Conservation (phyloP, 768 basidiomycete genomes). For the Termitomyces sp. region DNA sequence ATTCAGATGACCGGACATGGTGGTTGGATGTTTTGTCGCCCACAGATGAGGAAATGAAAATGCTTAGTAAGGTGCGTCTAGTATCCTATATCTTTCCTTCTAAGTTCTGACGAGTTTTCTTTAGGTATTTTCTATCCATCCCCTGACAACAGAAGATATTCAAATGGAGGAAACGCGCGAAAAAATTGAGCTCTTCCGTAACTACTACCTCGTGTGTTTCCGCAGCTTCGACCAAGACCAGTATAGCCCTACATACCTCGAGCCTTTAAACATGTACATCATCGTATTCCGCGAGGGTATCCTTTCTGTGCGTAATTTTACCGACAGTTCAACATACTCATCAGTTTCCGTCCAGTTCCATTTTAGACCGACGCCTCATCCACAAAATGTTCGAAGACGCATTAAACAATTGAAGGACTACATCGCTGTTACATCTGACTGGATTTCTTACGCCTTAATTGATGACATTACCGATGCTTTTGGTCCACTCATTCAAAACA, state of each 20-base stretch:
- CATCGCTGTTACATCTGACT: conserved; percentile 97
- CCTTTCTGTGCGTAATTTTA: conserved; percentile 65
- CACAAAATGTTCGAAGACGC: conserved; percentile 94
- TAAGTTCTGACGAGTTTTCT: background rate
- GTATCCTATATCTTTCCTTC: background rate
- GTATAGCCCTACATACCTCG: conserved; percentile 94
- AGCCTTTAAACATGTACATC: conserved; percentile 99
- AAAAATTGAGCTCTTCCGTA: conserved; percentile 98
- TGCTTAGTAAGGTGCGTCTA: conserved; percentile 76
- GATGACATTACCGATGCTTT: conserved; percentile 99
- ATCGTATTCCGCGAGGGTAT: conserved; percentile 98
- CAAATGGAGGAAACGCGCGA: conserved; percentile 99
- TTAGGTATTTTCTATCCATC: conserved; percentile 95
- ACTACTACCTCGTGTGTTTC: conserved; percentile 99
- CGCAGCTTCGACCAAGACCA: conserved; percentile 98
- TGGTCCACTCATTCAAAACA: conserved; percentile 95
- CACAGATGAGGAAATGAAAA: conserved; percentile 98
- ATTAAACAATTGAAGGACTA: conserved; percentile 99
- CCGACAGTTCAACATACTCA: background rate
- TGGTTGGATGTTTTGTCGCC: conserved; percentile 94
- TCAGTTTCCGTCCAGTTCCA: conserved; percentile 65
- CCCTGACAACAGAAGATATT: conserved; percentile 98
- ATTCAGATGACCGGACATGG: conserved; percentile 83
- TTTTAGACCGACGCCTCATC: conserved; percentile 95
- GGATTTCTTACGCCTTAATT: conserved; percentile 99